Evolutionary conservation across 768 basidiomycete species (phyloP).

Genomic region (Clathrus columnatus): DNA sequence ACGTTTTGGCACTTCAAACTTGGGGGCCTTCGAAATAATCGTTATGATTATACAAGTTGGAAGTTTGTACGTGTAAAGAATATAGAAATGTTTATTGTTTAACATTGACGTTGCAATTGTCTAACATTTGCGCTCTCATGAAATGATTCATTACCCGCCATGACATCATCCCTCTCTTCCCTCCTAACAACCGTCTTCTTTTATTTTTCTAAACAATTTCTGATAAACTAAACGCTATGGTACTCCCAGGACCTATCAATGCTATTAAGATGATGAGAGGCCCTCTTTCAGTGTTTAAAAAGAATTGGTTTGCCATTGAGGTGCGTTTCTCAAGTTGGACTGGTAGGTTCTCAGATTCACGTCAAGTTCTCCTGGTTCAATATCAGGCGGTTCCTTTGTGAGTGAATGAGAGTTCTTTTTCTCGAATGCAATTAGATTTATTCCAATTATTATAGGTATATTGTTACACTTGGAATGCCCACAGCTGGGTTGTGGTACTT

Average conservation of each 20-base stretch:
- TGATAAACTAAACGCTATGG: too few relatives aligned
- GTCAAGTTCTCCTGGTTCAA: neutral
- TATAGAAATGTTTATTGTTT: too few relatives aligned
- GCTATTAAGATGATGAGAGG: neutral
- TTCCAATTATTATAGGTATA: constrained; percentile 28
- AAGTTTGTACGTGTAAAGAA: too few relatives aligned
- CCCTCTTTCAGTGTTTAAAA: neutral
- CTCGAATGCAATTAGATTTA: neutral
- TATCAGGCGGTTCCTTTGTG: constrained; percentile 44
- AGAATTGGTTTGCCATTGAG: constrained; percentile 66
- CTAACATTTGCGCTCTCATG: too few relatives aligned
- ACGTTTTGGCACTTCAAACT: neutral
- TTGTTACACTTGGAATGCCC: constrained; percentile 37
- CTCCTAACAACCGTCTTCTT: neutral
- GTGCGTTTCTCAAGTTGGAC: constrained; percentile 35
- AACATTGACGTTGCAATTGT: too few relatives aligned
- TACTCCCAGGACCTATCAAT: neutral
- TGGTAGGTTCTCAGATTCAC: too few relatives aligned
- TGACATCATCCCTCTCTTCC: neutral
- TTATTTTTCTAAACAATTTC: too few relatives aligned
- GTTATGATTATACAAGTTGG: too few relatives aligned
- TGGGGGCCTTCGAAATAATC: neutral
- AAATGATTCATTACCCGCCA: too few relatives aligned
- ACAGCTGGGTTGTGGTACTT: constrained; percentile 57
- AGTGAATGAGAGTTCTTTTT: constrained; percentile 13